phyloP scores from a whole-genome alignment of 2,329 filamentous ascomycete genomes.

The Penicillium thymicola region DNA sequence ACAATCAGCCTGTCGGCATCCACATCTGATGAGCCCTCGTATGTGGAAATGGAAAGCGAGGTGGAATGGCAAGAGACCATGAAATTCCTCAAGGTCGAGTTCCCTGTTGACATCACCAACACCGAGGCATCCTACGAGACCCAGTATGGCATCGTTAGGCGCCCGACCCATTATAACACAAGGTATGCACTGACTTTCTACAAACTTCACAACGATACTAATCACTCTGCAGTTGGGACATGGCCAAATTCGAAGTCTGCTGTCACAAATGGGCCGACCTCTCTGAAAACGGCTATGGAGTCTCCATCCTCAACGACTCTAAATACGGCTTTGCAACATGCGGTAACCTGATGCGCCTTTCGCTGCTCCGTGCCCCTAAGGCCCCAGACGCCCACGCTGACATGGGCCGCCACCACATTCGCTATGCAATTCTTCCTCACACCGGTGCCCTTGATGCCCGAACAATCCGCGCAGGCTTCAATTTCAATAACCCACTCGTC shows the following conservation, averaged over 20 bases:
- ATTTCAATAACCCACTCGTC: conserved; percentile 81
- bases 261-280: conserved; percentile 93
- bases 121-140: conserved; percentile 94
- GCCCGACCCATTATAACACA: conserved; percentile 97
- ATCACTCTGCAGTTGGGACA: conserved; percentile 66
- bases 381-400: conserved; percentile 91
- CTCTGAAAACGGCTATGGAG: conserved; percentile 81
- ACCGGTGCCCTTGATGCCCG: conserved; percentile 64
- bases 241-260: conserved; percentile 97
- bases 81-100: conserved; percentile 98
- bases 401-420: conserved; percentile 84
- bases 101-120: conserved; percentile 86
- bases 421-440: conserved; percentile 89
- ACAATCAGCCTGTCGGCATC: conserved; percentile 75
- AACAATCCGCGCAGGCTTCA: conserved; percentile 79
- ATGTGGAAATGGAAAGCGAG: conserved; percentile 74
- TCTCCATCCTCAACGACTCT: conserved; percentile 89
- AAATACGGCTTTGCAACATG: conserved; percentile 94
- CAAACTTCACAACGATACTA: conserved; percentile 14
- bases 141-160: conserved; percentile 81
- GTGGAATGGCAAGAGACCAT: conserved; percentile 97
- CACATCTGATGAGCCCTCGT: conserved; percentile 61
- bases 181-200: conserved; percentile 51
- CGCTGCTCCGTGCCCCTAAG: conserved; percentile 81
- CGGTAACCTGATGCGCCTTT: conserved; percentile 85